Base-by-base conservation (phyloP, 257 asterid genomes). In the Parsonsia alboflavescens region DNA sequence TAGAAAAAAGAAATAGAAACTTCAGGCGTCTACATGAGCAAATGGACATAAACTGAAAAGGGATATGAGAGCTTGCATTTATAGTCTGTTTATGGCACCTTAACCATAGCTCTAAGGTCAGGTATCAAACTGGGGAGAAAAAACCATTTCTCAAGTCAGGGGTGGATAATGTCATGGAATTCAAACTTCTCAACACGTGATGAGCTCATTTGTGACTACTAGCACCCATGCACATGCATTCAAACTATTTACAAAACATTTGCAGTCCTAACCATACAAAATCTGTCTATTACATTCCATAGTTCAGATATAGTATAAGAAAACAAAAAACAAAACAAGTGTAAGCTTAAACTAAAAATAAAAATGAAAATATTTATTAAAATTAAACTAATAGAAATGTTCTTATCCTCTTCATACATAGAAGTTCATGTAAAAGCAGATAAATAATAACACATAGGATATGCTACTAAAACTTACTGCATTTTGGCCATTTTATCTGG, bases 401-500 rank as follows among this genome's bases (percentile, higher is more conserved):
- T 59, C 7, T 26, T 5, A 59, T 13, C 2, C 39, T 33, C 39
- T 1, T 33, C 39, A 33, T 33, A 3, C 39, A 33, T 33, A 33
- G 39, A 33, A 33, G 39, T 33, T 33, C 39, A 33, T 33, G 1
- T 33, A 33, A 33, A 33, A 33, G 39, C 39, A 33, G 39, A 33
- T 33, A 33, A 33, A 59, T 26, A 13, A 46, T 46, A 67, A 45
- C 9, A 69, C 1, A 57, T 39, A 15, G 48, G 22, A 48, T 7
- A 59, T 46, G 10, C 7, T 21, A 19, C 62, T 11, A 44, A 57
- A 80, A 85, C 97, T 89, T 81, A 91, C 97, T 92, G 98, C 99
- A 92, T 95, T 83, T 90, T 89, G 61, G 89, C 96, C 76, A 81
- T 77, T 86, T 92, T 92, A 77, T 88, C 87, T 69, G 98, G 97